Evolutionary conservation across 495 filamentous ascomycete species (phyloP).

Genomic region (Massariosphaeria phaeospora): DNA sequence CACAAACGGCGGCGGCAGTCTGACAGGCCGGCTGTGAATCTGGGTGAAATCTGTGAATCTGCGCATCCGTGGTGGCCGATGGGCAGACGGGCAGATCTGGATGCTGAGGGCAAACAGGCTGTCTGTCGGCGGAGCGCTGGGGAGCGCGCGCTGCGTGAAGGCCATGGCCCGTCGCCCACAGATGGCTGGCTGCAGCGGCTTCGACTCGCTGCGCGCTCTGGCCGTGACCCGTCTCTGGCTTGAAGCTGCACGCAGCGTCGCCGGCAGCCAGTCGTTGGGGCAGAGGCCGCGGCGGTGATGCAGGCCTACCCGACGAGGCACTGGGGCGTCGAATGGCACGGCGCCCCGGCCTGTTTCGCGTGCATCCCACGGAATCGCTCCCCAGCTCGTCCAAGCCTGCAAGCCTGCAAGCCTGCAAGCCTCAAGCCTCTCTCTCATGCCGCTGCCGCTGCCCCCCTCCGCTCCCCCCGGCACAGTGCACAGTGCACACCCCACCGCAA

Average conservation of each 20-base stretch:
- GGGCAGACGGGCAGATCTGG: not conserved
- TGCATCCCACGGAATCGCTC: constrained; percentile 20
- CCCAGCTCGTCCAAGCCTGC: no score
- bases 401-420: no score
- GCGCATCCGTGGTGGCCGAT: not conserved
- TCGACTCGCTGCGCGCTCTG: no score
- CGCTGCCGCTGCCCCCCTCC: not conserved
- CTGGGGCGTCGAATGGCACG: constrained; percentile 27
- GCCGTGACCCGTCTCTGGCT: not conserved
- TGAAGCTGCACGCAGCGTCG: constrained; percentile 4
- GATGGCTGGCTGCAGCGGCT: constrained; percentile 24
- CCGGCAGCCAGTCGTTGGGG: constrained; percentile 13
- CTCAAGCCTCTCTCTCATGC: no score
- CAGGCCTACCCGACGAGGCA: constrained; percentile 24
- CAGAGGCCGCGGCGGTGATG: constrained; percentile 5
- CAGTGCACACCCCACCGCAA: no score
- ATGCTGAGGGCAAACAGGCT: constrained; percentile 17
- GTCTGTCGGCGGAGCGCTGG: not conserved
- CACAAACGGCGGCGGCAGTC: constrained; percentile 2
- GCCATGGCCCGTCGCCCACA: not conserved
- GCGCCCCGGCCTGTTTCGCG: constrained; percentile 11
- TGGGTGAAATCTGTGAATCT: no score
- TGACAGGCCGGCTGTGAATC: not conserved
- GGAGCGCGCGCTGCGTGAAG: not conserved
- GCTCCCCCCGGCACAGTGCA: not conserved